These are phyloP conservation scores for Apium graveolens DNA, from an alignment of 129 eudicot genomes.

Conservation along the genomic window DNA sequence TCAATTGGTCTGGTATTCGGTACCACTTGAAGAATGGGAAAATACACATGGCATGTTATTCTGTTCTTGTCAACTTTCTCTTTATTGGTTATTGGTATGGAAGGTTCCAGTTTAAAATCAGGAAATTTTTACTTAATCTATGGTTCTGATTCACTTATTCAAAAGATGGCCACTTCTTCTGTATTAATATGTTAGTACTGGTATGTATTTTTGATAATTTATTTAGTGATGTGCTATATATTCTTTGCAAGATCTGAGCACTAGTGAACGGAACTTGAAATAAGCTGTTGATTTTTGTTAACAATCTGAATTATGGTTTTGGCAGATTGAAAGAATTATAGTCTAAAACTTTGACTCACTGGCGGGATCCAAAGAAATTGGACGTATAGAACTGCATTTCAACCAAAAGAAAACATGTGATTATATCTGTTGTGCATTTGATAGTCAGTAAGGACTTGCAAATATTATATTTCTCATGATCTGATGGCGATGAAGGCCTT, in stretches of 20 bases:
- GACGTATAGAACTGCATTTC: conserved; percentile 39
- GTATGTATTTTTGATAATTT: not conserved
- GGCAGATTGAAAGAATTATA: conserved; percentile 76
- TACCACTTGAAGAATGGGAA: conserved; percentile 89
- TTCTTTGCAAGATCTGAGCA: not conserved
- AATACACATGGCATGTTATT: conserved; percentile 55
- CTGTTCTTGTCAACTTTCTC: not conserved
- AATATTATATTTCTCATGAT: conserved; percentile 1
- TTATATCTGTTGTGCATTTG: conserved; percentile 24
- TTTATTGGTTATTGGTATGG: not conserved
- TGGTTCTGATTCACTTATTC: not conserved
- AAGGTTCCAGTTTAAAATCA: not conserved
- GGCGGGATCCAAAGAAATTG: conserved; percentile 85
- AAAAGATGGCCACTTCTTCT: not conserved
- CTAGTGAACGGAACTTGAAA: not conserved
- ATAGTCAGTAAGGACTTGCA: conserved; percentile 1
- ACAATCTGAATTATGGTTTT: conserved; percentile 6
- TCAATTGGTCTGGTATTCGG: conserved; percentile 96
- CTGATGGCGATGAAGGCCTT: conserved; percentile 9
- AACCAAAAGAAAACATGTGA: not conserved
- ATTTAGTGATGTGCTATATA: not conserved
- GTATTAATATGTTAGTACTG: not conserved
- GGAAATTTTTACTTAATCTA: not conserved
- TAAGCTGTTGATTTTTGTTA: not conserved
- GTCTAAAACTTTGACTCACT: conserved; percentile 59